Evolutionary conservation across 2,329 filamentous ascomycete genomes (phyloP), one percentile per base, ranked within the genome.

Genomic region (Aspergillus glaucus): DNA sequence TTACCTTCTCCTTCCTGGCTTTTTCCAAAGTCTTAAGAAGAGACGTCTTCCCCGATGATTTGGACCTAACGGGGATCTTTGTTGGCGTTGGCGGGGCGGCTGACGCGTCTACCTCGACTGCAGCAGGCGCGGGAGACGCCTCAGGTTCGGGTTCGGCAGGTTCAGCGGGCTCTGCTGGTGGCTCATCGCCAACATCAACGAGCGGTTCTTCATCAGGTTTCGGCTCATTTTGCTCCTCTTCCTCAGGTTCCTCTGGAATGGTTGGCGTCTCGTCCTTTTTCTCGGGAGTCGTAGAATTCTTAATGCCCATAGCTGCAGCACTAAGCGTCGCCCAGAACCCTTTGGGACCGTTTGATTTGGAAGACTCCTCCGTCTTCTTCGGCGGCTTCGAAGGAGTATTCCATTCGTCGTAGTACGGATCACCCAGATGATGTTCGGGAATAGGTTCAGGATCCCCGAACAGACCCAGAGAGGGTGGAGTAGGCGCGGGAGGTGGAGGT

Each of bases 21-120:
- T 67, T 62, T 49, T 76, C 74, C 34, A 77, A 64, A 21, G 62
- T 63, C 53, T 70, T 79, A 14, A 76, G 72, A 39, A 81, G 70
- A 44, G 70, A 75, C 12, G 71, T 66, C 55, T 72, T 74, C 43
- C 58, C 63, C 19, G 66, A 50, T 50, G 66, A 59, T 58, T 73
- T 74, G 44, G 69, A 57, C 52, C 71, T 73, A 52, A 45, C 47
- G 43, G 66, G 37, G 37, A 40, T 63, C 55, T 72, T 64, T 57
- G 72, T 72, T 50, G 71, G 65, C 53, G 26, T 30, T 12, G 68
- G 66, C 58, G 69, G 34, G 15, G 14, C 66, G 57, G 65, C 62
- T 55, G 66, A 60, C 50, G 63, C 54, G 58, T 63, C 54, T 49
- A 60, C 61, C 60, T 73, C 66, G 49, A 71, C 68, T 54, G 67